Conservation (phyloP, 2,329 filamentous ascomycete species). For the Byssochlamys sp. region DNA sequence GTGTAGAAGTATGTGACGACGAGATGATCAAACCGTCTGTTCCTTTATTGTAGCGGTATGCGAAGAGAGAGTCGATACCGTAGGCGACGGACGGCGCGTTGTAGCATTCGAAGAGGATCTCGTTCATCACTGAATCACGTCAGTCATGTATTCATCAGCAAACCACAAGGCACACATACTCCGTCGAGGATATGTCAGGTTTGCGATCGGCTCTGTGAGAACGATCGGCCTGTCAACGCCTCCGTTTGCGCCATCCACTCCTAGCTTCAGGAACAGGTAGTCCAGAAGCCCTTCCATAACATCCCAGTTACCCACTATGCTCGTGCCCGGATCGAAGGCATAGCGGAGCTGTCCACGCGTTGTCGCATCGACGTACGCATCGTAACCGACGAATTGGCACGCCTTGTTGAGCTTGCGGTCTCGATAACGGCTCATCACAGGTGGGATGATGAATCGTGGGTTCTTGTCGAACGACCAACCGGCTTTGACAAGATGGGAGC, state of each 20-base stretch:
- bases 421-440: constrained; percentile 88
- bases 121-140: constrained; percentile 67
- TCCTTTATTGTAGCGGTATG: constrained; percentile 84
- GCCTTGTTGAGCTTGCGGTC: constrained; percentile 88
- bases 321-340: constrained; percentile 81
- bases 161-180: constrained; percentile 46
- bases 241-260: constrained; percentile 64
- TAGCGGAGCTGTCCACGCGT: constrained; percentile 82
- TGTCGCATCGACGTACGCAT: constrained; percentile 90
- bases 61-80: constrained; percentile 93
- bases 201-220: constrained; percentile 91
- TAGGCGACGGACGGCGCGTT: constrained; percentile 80
- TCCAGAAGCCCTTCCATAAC: constrained; percentile 90
- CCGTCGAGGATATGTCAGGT: constrained; percentile 76
- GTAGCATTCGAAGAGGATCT: constrained; percentile 95
- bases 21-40: constrained; percentile 79
- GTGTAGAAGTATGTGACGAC: constrained; percentile 85
- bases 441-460: constrained; percentile 72
- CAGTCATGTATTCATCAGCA: constrained; percentile 10
- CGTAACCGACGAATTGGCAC: constrained; percentile 81
- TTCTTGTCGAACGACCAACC: constrained; percentile 87
- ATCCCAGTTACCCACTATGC: constrained; percentile 94
- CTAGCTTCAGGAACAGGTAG: constrained; percentile 88
- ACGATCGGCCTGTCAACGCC: constrained; percentile 76
- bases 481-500: constrained; percentile 77